phyloP scores from a whole-genome alignment of 2,329 filamentous ascomycete genomes.

The Aspergillus caelatus region DNA sequence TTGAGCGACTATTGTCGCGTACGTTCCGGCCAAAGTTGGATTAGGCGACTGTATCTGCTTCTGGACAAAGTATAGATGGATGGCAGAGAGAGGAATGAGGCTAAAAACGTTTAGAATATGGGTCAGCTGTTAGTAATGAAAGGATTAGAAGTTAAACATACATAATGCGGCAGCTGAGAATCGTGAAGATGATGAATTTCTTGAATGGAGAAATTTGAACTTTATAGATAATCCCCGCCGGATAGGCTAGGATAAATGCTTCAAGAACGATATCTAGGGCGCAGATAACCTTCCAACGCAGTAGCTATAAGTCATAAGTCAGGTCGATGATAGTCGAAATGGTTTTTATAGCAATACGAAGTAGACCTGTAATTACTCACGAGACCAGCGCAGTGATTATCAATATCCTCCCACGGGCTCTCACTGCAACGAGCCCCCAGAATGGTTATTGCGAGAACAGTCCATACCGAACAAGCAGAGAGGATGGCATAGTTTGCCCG shows the following conservation, averaged over 20 bases:
- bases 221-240: conserved; percentile 40
- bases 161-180: conserved; percentile 48
- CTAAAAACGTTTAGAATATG: conserved; percentile 22
- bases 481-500: conserved; percentile 30
- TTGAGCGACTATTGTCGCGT: conserved; percentile 43
- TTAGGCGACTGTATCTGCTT: conserved; percentile 35
- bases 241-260: conserved; percentile 39
- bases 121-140: not conserved
- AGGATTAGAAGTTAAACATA: conserved; percentile 25
- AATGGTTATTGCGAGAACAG: conserved; percentile 39
- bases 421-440: conserved; percentile 41
- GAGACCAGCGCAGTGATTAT: conserved; percentile 31
- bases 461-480: conserved; percentile 31
- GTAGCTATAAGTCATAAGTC: conserved; percentile 26
- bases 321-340: too few relatives aligned
- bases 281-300: conserved; percentile 43
- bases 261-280: conserved; percentile 48
- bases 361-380: conserved; percentile 26
- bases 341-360: not conserved
- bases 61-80: conserved; percentile 44
- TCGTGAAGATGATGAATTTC: conserved; percentile 43
- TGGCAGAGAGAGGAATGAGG: conserved; percentile 42
- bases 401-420: conserved; percentile 39
- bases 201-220: conserved; percentile 43
- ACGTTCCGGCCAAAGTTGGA: conserved; percentile 40